A percentile compares a stretch with the other conserved stretches of the same genome.
Evolutionary conservation across 2,329 filamentous ascomycete species (phyloP).

Genomic region (Cercospora sp.): DNA sequence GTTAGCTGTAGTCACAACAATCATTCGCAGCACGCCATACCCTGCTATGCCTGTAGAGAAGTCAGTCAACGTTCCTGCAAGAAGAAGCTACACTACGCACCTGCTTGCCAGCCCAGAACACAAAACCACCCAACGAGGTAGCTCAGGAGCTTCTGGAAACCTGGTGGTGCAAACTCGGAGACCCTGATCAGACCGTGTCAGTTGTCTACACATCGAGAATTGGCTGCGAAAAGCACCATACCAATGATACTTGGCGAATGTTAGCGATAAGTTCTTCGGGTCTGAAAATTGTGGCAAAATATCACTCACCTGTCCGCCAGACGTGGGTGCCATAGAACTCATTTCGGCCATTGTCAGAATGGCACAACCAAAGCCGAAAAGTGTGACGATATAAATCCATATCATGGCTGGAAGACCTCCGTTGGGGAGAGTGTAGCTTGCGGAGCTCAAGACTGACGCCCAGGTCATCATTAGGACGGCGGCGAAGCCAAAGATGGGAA

Average conservation of each 20-base stretch:
- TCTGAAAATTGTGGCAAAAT: neutral
- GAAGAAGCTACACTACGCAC: neutral
- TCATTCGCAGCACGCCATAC: neutral
- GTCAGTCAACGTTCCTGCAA: neutral
- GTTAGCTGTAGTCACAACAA: neutral
- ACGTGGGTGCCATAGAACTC: slow-evolving; percentile 37
- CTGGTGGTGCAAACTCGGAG: slow-evolving; percentile 45
- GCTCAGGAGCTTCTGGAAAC: slow-evolving; percentile 45
- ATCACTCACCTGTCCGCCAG: slow-evolving; percentile 35
- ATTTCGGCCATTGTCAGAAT: slow-evolving; percentile 32
- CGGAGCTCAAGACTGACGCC: slow-evolving; percentile 31
- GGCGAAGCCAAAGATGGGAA: slow-evolving; percentile 33
- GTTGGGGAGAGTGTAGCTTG: slow-evolving; percentile 31
- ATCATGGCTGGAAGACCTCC: slow-evolving; percentile 35
- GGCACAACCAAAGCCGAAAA: slow-evolving; percentile 29
- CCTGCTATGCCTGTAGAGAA: slow-evolving; percentile 37
- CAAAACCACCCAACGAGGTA: slow-evolving; percentile 48
- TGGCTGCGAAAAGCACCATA: neutral
- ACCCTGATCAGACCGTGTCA: slow-evolving; percentile 30
- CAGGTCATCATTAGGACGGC: slow-evolving; percentile 38
- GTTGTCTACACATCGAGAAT: neutral
- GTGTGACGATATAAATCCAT: slow-evolving; percentile 28
- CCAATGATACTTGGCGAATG: slow-evolving; percentile 28
- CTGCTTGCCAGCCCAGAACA: slow-evolving; percentile 44
- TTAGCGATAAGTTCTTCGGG: neutral